These are phyloP conservation scores for Boletellus ananas DNA, from an alignment of 768 basidiomycete species.

Conservation along the genomic window DNA sequence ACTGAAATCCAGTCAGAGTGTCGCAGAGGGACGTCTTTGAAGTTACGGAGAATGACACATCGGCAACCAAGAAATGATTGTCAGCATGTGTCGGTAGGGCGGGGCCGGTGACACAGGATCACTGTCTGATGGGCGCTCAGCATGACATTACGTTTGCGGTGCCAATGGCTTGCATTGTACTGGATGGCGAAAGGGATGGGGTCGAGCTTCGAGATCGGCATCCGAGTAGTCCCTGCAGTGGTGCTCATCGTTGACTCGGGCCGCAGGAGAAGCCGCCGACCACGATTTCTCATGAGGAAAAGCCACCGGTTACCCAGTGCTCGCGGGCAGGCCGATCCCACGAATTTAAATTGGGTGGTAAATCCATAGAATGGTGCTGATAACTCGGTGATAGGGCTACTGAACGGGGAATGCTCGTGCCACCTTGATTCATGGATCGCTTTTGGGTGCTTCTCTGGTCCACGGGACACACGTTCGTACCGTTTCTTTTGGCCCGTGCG, in stretches of 20 bases:
- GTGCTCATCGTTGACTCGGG: background rate
- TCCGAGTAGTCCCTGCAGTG: background rate
- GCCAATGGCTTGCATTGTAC: background rate
- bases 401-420: conserved; percentile 4
- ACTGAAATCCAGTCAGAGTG: background rate
- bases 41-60: background rate
- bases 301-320: background rate
- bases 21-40: conserved; percentile 2
- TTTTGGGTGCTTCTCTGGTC: background rate
- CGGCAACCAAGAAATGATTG: conserved; percentile 5
- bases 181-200: conserved; percentile 1
- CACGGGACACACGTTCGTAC: conserved; percentile 8
- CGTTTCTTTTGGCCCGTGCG: conserved; percentile 4
- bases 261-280: background rate
- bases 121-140: conserved; percentile 11
- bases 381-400: conserved; percentile 21
- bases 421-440: background rate
- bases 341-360: conserved; percentile 14
- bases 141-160: conserved; percentile 6
- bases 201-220: background rate
- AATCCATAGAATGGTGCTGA: conserved; percentile 15
- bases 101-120: conserved; percentile 13
- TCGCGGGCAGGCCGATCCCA: conserved; percentile 17
- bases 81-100: conserved; percentile 10
- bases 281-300: background rate